Evolutionary conservation across 345 rosid species (phyloP).

Genomic region (Kandelia obovata): DNA sequence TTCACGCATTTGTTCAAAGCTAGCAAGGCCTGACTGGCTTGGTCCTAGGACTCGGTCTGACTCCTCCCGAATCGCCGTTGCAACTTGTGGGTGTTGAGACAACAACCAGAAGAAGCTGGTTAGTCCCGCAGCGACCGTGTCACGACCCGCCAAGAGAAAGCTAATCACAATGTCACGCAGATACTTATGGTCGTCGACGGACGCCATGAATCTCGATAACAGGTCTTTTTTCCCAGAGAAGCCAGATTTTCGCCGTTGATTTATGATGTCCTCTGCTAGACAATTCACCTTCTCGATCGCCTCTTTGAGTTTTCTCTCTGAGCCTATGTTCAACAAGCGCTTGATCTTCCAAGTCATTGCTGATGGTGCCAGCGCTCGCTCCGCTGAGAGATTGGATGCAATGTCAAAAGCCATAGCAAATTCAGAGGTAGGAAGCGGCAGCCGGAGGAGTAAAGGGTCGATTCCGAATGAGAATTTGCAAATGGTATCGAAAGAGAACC

Average conservation of each 20-base stretch:
- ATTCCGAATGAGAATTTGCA: neutral
- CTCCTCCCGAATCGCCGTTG: slow-evolving; percentile 31
- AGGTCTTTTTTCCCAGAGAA: neutral
- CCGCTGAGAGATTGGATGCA: neutral
- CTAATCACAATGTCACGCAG: neutral
- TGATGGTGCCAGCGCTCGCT: neutral
- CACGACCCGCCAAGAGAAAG: slow-evolving; percentile 59
- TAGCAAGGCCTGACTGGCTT: slow-evolving; percentile 18
- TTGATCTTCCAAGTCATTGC: neutral
- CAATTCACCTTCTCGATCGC: neutral
- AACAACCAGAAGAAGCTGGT: slow-evolving; percentile 53
- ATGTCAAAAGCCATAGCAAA: neutral
- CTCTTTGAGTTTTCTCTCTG: neutral
- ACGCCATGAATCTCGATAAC: neutral
- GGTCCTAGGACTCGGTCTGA: slow-evolving; percentile 11
- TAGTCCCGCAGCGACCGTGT: slow-evolving; percentile 50
- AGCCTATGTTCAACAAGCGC: neutral
- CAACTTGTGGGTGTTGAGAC: slow-evolving; percentile 38
- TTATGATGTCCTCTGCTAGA: neutral
- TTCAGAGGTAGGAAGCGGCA: neutral
- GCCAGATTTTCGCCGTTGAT: neutral
- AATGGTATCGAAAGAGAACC: neutral
- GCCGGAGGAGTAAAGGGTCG: neutral
- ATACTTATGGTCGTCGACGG: neutral
- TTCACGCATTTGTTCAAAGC: slow-evolving; percentile 34